These are phyloP conservation scores for Nitzschia putrida DNA, from an alignment of 108 stramenopile genomes.

Conservation along the genomic window DNA sequence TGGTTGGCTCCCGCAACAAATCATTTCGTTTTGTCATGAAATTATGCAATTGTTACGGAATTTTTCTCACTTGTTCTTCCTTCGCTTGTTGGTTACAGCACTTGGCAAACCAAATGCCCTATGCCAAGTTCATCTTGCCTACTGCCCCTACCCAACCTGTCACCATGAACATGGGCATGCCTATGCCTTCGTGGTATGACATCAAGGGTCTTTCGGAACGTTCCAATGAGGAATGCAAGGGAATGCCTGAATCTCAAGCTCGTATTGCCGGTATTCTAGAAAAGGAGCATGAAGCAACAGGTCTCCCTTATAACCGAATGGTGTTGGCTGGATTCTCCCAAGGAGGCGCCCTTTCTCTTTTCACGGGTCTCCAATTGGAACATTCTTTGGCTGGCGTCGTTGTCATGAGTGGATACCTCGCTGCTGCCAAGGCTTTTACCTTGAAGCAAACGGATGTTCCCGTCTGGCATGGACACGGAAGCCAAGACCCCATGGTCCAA, in stretches of 20 bases:
- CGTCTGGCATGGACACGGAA: conserved; percentile 91
- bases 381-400: conserved; percentile 80
- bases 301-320: conserved; percentile 87
- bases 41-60: no score
- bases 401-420: conserved; percentile 85
- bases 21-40: no score
- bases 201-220: conserved; percentile 86
- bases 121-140: conserved; percentile 88
- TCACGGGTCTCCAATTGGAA: conserved; percentile 87
- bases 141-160: conserved; percentile 91
- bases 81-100: conserved; percentile 24
- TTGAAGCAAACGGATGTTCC: conserved; percentile 66
- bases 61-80: conserved; percentile 6
- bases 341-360: conserved; percentile 88
- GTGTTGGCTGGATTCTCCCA: conserved; percentile 92
- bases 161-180: conserved; percentile 90
- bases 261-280: conserved; percentile 54
- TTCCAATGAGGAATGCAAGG: conserved; percentile 82
- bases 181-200: conserved; percentile 93
- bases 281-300: conserved; percentile 65
- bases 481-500: conserved; percentile 78
- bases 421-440: conserved; percentile 68
- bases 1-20: no score
- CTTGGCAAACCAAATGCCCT: conserved; percentile 65
- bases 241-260: conserved; percentile 70